Conservation (phyloP, 1,139 yeast genomes). For the Kodamaea fungicola region DNA sequence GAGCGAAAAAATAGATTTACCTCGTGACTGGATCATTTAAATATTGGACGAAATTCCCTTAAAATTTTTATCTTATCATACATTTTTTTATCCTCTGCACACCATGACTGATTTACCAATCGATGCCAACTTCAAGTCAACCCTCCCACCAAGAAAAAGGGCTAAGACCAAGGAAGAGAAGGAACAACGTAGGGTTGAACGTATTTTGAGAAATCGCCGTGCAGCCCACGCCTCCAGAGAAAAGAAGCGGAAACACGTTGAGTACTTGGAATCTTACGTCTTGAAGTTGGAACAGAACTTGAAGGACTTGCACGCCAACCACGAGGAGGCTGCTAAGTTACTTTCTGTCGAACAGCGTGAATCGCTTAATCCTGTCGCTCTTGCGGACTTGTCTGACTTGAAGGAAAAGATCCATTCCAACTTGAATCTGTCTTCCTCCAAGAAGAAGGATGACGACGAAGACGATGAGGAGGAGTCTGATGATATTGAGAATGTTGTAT, state of each 20-base stretch:
- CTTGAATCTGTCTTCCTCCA: conserved; percentile 17
- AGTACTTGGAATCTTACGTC: conserved; percentile 70
- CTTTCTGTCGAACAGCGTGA: conserved; percentile 15
- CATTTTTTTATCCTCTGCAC: neutral
- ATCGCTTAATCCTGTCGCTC: conserved; percentile 12
- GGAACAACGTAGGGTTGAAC: conserved; percentile 90
- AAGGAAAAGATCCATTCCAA: conserved; percentile 32
- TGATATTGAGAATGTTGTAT: conserved; percentile 8
- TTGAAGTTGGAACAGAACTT: conserved; percentile 44
- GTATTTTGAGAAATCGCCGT: conserved; percentile 88
- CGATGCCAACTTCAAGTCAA: conserved; percentile 29
- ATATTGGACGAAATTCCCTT: conserved; percentile 2
- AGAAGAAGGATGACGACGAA: conserved; percentile 11
- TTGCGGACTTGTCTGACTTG: conserved; percentile 28
- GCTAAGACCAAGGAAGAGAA: conserved; percentile 96
- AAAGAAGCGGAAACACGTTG: conserved; percentile 90
- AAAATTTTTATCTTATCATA: neutral
- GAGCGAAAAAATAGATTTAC: neutral
- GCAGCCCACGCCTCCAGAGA: conserved; percentile 98
- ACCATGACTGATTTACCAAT: conserved; percentile 13
- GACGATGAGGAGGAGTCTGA: conserved; percentile 16
- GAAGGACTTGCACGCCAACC: conserved; percentile 22
- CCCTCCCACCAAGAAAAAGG: conserved; percentile 91
- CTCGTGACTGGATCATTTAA: conserved; percentile 5
- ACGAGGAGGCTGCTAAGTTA: conserved; percentile 14